Base-by-base conservation (phyloP, 768 basidiomycete species). In the Kwoniella bestiolae region DNA sequence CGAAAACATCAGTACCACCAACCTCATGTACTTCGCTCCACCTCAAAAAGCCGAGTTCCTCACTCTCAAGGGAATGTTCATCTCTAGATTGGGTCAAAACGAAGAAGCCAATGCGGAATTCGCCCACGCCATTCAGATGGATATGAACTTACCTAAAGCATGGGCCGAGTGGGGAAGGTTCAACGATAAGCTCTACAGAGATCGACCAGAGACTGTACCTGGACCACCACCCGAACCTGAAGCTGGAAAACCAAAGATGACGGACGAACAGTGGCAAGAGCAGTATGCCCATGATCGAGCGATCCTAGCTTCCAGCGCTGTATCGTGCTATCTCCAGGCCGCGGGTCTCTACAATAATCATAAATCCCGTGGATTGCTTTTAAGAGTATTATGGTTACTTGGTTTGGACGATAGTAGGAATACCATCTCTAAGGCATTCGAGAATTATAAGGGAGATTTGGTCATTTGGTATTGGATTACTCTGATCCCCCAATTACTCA, bases 381-480 rank as follows among this genome's bases (percentile, higher is more conserved):
- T 91, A 29, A 89, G 96, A 5, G 89, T 98, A 6, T 84, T 98
- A n/a, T 99, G 96, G 96, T 83, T 99, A 9, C 85, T 99, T 41
- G 93, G 92, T 75, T 84, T 97, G 18, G 96, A 99, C 76, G 95
- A 99, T 66, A 83, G 81, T 16, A 52, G 78, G 60, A 70, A 74
- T 73, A 74, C 80, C 12, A 78, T 82, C 49, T 77, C 79, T 11
- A 70, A 75, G 50, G 77, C 79, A 0, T 96, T 96, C 72, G 94
- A 97, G 77, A 90, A 88, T 25, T 96, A 96, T 82, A 95, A 94
- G 79, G 95, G 95, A 65, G 95, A 98, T 75, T 88, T 91, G 3
- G 93, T 93, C 12, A 91, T 90, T 69, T 99, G 96, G 96, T 97
- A 92, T 80, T 99, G 96, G 96, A 94, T 99, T 72, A 91, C 95